Percentiles rank a stretch among this genome's conserved stretches.
Evolutionary conservation across 768 basidiomycete species (phyloP).

Genomic region (Auriscalpium orientale): DNA sequence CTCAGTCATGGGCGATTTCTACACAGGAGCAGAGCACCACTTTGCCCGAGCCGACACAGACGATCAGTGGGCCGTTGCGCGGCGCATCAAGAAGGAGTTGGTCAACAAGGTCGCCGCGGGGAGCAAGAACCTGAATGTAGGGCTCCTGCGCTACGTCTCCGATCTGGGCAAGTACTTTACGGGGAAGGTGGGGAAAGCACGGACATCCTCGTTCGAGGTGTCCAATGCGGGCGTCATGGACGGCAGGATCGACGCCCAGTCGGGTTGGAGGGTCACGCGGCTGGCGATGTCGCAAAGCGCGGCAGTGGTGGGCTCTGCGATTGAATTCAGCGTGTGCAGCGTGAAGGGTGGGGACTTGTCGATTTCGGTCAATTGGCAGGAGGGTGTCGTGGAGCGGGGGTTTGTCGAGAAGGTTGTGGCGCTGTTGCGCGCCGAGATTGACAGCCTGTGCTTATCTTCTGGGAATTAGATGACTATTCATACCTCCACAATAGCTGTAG

Average conservation of each 20-base stretch:
- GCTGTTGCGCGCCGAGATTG: no score
- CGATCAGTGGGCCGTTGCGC: neutral
- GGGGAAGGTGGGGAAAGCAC: neutral
- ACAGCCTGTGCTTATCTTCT: no score
- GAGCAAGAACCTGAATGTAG: neutral
- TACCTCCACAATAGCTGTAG: no score
- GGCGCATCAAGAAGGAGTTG: neutral
- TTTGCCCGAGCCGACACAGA: neutral
- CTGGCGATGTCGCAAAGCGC: neutral
- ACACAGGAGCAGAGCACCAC: neutral
- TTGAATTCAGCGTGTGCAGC: neutral
- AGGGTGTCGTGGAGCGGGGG: neutral
- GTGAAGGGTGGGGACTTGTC: constrained; percentile 1
- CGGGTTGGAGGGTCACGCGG: neutral
- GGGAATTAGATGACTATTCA: no score
- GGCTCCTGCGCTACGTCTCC: neutral
- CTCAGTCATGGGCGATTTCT: neutral
- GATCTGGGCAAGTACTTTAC: neutral
- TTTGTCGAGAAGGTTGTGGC: neutral
- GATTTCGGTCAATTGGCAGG: neutral
- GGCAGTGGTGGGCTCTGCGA: neutral
- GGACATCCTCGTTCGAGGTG: neutral
- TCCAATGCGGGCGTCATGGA: neutral
- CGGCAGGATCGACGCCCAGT: neutral
- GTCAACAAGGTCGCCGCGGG: neutral